Evolutionary conservation across 352 stramenopile genomes (phyloP).

Genomic region (Pythium myriotylum): DNA sequence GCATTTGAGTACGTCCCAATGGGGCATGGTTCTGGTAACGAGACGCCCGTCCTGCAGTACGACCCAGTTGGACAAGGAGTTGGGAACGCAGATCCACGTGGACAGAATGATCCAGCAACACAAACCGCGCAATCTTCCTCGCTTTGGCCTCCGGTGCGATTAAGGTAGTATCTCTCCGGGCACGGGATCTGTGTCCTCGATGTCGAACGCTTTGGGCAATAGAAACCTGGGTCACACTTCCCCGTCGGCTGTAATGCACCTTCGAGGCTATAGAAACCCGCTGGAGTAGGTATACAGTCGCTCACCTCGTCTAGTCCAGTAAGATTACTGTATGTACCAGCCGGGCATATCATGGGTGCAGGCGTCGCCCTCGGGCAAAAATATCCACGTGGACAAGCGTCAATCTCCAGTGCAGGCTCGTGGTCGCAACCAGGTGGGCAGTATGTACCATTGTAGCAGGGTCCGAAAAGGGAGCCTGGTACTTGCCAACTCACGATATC

Average conservation of each 20-base stretch:
- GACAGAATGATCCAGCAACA: slow-evolving; percentile 69
- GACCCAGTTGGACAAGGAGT: slow-evolving; percentile 75
- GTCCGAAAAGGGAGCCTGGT: slow-evolving; percentile 62
- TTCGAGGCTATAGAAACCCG: slow-evolving; percentile 70
- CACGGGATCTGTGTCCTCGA: slow-evolving; percentile 76
- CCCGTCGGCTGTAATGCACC: slow-evolving; percentile 61
- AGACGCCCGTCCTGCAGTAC: slow-evolving; percentile 87
- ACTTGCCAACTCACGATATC: slow-evolving; percentile 56
- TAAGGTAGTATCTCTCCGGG: slow-evolving; percentile 76
- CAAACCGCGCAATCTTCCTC: slow-evolving; percentile 80
- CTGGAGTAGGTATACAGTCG: slow-evolving; percentile 74
- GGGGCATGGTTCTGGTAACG: slow-evolving; percentile 80
- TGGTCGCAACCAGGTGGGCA: slow-evolving; percentile 67
- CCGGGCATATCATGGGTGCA: slow-evolving; percentile 71
- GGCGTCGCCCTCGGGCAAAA: slow-evolving; percentile 78
- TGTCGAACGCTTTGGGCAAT: slow-evolving; percentile 77
- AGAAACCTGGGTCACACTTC: slow-evolving; percentile 75
- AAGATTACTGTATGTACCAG: slow-evolving; percentile 85
- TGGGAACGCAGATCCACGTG: slow-evolving; percentile 62
- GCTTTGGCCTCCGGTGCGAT: slow-evolving; percentile 52
- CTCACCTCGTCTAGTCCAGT: slow-evolving; percentile 72
- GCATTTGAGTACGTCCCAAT: slow-evolving; percentile 90
- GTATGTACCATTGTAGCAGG: slow-evolving; percentile 89
- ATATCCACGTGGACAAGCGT: slow-evolving; percentile 81
- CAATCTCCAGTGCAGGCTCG: slow-evolving; percentile 66